A percentile compares a stretch with the other conserved stretches of the same genome.
phyloP scores from a whole-genome alignment of 2,329 filamentous ascomycete species.

The Apiospora saccharicola region DNA sequence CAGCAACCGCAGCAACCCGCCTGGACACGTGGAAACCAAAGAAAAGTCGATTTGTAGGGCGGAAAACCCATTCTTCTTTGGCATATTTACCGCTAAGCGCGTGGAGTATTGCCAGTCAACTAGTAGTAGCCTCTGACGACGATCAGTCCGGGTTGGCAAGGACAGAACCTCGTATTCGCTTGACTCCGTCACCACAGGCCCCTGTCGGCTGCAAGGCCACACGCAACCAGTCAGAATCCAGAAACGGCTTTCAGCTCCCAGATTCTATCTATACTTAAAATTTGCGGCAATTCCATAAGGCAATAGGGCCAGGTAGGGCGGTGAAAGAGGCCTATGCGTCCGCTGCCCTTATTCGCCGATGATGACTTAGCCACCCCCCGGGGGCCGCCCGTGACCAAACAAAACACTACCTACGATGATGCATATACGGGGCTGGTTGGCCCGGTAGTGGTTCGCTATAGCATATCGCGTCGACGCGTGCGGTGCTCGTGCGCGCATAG shows the following conservation, averaged over 20 bases:
- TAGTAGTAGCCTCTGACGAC: conserved; percentile 14
- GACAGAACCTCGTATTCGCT: conserved; percentile 20
- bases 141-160: conserved; percentile 3
- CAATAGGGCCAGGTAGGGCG: conserved; percentile 5
- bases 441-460: not conserved
- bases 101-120: conserved; percentile 12
- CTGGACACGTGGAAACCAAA: not conserved
- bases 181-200: conserved; percentile 17
- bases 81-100: conserved; percentile 15
- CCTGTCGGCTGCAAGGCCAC: not conserved
- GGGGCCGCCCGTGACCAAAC: not conserved
- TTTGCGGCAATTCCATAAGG: not conserved
- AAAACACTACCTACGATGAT: not conserved
- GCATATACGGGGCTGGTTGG: conserved; percentile 14
- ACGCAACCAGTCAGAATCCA: not conserved
- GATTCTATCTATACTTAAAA: not conserved
- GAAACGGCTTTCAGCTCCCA: conserved; percentile 1
- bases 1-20: not conserved
- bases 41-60: not conserved
- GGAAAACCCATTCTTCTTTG: conserved; percentile 3
- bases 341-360: not conserved
- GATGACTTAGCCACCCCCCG: not conserved
- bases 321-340: conserved; percentile 16
- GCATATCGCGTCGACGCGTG: not conserved
- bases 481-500: not conserved